Evolutionary conservation across 257 asterid species (phyloP).

Genomic region (Scutellaria baicalensis): DNA sequence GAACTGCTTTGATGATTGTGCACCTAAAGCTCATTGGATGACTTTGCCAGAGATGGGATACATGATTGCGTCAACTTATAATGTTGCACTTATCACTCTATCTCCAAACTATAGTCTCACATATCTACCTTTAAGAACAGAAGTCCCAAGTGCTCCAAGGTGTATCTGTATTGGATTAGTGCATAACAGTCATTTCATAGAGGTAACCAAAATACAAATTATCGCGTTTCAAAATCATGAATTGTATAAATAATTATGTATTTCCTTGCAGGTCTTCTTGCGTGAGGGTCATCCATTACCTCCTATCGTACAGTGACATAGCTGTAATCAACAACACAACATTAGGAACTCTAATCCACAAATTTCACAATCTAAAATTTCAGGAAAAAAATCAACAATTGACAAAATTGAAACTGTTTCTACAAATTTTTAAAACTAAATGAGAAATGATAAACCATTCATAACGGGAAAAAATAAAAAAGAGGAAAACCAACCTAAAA

Average conservation of each 20-base stretch:
- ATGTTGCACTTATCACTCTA: background rate
- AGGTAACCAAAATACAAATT: background rate
- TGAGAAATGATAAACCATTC: no score
- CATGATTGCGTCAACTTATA: no score
- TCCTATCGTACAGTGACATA: constrained; percentile 42
- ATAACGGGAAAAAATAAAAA: background rate
- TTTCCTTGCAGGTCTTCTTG: background rate
- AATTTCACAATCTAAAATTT: no score
- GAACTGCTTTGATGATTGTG: no score
- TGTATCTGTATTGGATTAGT: background rate
- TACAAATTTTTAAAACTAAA: no score
- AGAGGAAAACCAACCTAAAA: background rate
- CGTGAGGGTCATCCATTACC: background rate
- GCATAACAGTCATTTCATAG: background rate
- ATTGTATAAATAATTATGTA: no score
- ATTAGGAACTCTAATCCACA: constrained; percentile 11
- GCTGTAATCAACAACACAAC: constrained; percentile 17
- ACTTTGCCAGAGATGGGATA: no score
- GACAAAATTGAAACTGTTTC: no score
- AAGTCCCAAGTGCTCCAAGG: no score
- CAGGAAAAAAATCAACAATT: background rate
- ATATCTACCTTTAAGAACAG: no score
- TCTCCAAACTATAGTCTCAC: no score
- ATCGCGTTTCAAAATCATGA: background rate
- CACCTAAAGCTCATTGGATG: no score